These are phyloP conservation scores for Geotrichum aggregatum DNA, from an alignment of 1,139 yeast species.

Conservation along the genomic window DNA sequence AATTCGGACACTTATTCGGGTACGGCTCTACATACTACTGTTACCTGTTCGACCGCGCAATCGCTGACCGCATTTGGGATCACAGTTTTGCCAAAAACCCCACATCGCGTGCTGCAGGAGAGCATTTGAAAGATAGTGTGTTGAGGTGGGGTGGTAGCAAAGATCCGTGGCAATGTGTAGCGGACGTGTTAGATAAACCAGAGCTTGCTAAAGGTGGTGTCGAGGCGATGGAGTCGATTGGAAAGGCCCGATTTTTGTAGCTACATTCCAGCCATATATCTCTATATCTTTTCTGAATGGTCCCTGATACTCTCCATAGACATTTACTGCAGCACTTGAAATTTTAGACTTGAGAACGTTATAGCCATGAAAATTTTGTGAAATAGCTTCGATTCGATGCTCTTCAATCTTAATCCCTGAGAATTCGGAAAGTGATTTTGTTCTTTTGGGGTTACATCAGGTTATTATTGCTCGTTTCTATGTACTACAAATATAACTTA, in stretches of 20 bases:
- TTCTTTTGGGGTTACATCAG: constrained; percentile 14
- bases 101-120: constrained; percentile 67
- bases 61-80: constrained; percentile 82
- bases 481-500: constrained; percentile 32
- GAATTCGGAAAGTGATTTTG: too few species aligned
- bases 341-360: too few species aligned
- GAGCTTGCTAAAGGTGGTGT: constrained; percentile 63
- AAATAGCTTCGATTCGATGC: too few species aligned
- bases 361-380: too few species aligned
- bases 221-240: constrained; percentile 64
- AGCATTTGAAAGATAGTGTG: constrained; percentile 62
- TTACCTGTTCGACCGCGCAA: constrained; percentile 85
- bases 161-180: constrained; percentile 84
- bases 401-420: too few species aligned
- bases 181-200: constrained; percentile 67
- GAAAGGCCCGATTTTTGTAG: constrained; percentile 1
- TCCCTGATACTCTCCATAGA: too few species aligned
- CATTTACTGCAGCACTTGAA: too few species aligned
- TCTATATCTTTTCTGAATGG: too few species aligned
- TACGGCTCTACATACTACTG: constrained; percentile 95
- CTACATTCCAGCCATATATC: too few species aligned
- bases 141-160: constrained; percentile 91
- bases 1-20: constrained; percentile 87
- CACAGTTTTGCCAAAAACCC: constrained; percentile 63
- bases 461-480: constrained; percentile 2